A percentile compares a stretch with the other conserved stretches of the same genome.
phyloP scores from a whole-genome alignment of 2,329 filamentous ascomycete genomes.

The Curvularia spicifera region DNA sequence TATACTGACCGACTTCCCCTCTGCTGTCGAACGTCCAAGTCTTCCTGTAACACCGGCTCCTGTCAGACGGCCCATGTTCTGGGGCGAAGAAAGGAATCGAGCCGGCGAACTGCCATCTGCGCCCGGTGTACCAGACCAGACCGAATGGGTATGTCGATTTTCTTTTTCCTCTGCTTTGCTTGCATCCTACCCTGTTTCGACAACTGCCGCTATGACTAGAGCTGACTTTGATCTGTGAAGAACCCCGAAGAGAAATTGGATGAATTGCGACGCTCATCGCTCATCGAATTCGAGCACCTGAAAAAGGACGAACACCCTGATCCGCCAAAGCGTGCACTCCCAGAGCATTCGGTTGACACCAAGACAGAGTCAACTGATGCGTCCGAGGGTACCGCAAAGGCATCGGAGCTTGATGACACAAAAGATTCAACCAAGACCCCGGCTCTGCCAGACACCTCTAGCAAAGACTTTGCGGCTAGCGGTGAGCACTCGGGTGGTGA shows the following conservation, averaged over 20 bases:
- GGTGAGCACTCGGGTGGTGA: constrained; percentile 3
- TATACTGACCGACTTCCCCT: constrained; percentile 86
- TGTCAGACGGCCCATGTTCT: constrained; percentile 71
- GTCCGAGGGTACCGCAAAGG: background rate
- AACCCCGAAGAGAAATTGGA: constrained; percentile 56
- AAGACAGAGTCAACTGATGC: constrained; percentile 3
- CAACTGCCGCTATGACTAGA: constrained; percentile 10
- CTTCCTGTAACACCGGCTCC: constrained; percentile 90
- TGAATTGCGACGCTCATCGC: constrained; percentile 54
- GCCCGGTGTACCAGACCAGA: constrained; percentile 83
- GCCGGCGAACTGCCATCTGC: constrained; percentile 72
- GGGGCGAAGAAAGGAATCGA: constrained; percentile 65
- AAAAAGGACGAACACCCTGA: constrained; percentile 42
- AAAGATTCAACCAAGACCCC: constrained; percentile 3
- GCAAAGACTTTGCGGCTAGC: constrained; percentile 16
- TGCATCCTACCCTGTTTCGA: background rate
- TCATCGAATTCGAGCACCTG: constrained; percentile 52
- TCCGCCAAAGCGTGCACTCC: constrained; percentile 42
- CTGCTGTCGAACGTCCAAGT: constrained; percentile 80
- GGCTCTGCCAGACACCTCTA: constrained; percentile 3
- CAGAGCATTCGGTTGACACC: constrained; percentile 44
- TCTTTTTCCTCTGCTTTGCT: constrained; percentile 45
- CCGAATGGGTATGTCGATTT: constrained; percentile 87
- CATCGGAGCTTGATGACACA: background rate
- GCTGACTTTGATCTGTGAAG: constrained; percentile 48